Base-by-base conservation (phyloP, 495 filamentous ascomycete species). In the Penicillium argentinense region DNA sequence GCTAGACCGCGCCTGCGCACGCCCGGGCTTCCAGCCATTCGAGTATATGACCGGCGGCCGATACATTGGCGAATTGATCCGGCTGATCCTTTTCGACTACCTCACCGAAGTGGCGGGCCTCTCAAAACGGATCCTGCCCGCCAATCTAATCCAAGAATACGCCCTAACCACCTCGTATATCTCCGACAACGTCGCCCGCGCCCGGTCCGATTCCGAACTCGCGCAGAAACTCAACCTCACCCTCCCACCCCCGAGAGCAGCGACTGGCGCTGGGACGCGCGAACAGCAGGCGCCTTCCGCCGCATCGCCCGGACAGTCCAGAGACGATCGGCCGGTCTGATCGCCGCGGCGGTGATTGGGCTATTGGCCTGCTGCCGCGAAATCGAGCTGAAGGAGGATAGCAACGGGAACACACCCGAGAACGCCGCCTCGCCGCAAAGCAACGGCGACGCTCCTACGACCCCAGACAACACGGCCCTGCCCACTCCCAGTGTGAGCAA, bases 1-100 rank as follows among this genome's bases (percentile, higher is more conserved):
- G 44, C 72, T 95, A 11, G 86, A 91, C 49, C 54, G 51, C 7
- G 78, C 79, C 9, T 82, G 83, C 57, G 81, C 87, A 56, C 76
- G 76, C 1, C 87, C 88, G 0, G 89, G 88, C 0, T 92, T 92
- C 56, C 87, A 91, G 57, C 89, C 89, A 1, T 83, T 92, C 43
- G 89, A 95, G 65, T 91, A 91, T 62, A 89, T 95, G 86, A 90
- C 87, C 1, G 79, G 85, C 13, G 89, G 89, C 1, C 77, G 88
- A 13, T 95, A 95, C 58, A 75, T 95, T 12, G 89, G 89, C 34
- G 89, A 92, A 70, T 74, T 95, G n/a, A 83, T 82, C 19, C 79
- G 89, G 8, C 59, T 91, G 5, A 81, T 89, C 16, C 74, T 86
- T 30, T 66, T 84, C 23, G 86, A 90, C 50, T 84, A 85, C 45